Percentiles rank a stretch among this genome's conserved stretches.
Evolutionary conservation across 2,329 filamentous ascomycete genomes (phyloP).

Genomic region (Sarocladium oryzae): DNA sequence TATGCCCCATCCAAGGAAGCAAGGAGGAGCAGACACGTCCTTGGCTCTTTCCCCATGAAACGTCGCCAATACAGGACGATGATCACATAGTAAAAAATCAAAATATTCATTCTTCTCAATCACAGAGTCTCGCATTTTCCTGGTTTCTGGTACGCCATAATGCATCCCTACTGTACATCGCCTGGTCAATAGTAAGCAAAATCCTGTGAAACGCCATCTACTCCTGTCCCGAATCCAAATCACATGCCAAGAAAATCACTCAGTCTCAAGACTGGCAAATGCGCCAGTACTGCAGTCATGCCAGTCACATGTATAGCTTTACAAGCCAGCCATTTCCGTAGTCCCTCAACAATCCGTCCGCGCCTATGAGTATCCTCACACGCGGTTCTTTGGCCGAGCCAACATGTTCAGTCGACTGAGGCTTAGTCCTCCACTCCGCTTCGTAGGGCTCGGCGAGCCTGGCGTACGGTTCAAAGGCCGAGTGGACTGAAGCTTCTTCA

Average conservation of each 20-base stretch:
- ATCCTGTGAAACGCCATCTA: not conserved
- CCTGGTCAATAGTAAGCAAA: not conserved
- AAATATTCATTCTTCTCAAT: not conserved
- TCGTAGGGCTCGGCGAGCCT: slow-evolving; percentile 36
- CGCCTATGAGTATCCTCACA: slow-evolving; percentile 19
- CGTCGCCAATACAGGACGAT: not conserved
- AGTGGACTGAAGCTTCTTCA: slow-evolving; percentile 28
- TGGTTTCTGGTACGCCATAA: not conserved
- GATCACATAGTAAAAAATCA: not conserved
- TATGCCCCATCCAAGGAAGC: too few relatives aligned
- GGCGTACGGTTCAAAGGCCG: slow-evolving; percentile 20
- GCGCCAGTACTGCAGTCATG: not conserved
- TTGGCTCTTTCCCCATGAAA: not conserved
- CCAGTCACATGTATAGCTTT: not conserved
- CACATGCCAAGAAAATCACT: not conserved
- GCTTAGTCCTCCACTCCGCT: slow-evolving; percentile 47
- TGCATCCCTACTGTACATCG: slow-evolving; percentile 7
- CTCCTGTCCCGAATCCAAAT: slow-evolving; percentile 1
- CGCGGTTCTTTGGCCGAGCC: slow-evolving; percentile 52
- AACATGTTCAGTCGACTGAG: slow-evolving; percentile 57
- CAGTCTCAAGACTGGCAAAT: not conserved
- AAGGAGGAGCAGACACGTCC: too few relatives aligned
- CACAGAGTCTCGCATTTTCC: not conserved
- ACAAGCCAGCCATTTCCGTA: not conserved
- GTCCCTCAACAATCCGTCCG: not conserved